Conservation (phyloP, 2,329 filamentous ascomycete genomes). For the Verticillium alfalfae region DNA sequence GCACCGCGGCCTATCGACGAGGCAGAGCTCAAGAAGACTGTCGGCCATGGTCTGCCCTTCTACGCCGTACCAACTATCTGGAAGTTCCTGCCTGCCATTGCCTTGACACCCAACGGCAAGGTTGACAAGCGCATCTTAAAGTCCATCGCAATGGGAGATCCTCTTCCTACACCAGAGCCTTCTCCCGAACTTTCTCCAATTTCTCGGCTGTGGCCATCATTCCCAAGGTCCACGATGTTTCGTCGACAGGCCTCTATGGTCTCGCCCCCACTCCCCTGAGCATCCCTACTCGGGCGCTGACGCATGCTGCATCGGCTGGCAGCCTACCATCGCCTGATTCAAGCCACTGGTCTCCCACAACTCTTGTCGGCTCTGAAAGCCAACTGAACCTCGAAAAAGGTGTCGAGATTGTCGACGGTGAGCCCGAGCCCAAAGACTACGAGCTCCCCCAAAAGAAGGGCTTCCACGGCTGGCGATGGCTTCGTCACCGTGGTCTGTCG, state of each 20-base stretch:
- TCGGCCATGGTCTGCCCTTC: conserved; percentile 42
- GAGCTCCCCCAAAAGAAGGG: conserved; percentile 35
- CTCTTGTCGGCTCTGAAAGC: not conserved
- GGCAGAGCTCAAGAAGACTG: conserved; percentile 30
- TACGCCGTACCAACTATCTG: conserved; percentile 47
- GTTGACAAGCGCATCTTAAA: conserved; percentile 44
- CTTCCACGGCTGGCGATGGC: conserved; percentile 29
- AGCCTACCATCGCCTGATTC: not conserved
- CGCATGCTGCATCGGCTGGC: not conserved
- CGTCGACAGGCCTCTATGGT: not conserved
- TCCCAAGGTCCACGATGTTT: not conserved
- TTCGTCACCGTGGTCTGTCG: conserved; percentile 41
- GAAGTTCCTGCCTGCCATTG: conserved; percentile 35
- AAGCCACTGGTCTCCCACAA: not conserved
- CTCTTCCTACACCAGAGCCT: not conserved
- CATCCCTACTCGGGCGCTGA: not conserved
- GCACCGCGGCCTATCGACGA: conserved; percentile 22
- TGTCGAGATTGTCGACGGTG: conserved; percentile 6
- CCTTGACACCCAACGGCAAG: conserved; percentile 51
- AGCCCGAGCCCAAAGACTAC: conserved; percentile 10
- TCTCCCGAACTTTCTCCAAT: not conserved
- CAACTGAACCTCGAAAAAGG: conserved; percentile 8
- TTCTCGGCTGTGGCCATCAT: not conserved
- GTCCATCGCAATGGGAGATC: conserved; percentile 18
- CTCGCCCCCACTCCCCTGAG: not conserved